Conservation (phyloP, 768 basidiomycete species). For the Lentinula sp. region DNA sequence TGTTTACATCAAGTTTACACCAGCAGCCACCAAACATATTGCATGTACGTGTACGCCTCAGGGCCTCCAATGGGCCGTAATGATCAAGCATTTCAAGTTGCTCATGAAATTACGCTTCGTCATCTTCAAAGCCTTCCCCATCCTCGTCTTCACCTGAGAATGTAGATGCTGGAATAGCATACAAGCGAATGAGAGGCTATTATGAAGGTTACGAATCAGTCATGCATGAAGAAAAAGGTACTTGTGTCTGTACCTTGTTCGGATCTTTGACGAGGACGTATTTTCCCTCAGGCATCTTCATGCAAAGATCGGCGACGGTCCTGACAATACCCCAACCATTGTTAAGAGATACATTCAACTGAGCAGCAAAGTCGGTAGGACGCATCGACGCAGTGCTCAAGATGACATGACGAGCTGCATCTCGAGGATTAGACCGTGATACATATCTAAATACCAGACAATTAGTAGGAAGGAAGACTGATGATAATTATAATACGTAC, state of each 20-base stretch:
- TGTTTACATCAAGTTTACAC: no score
- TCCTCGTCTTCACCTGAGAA: slow-evolving; percentile 84
- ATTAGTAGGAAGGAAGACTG: background rate
- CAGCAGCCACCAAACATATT: no score
- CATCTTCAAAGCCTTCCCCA: slow-evolving; percentile 30
- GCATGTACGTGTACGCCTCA: no score
- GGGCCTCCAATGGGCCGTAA: no score
- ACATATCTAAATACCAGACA: slow-evolving; percentile 62
- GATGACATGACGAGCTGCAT: slow-evolving; percentile 93
- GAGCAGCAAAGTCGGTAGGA: slow-evolving; percentile 88
- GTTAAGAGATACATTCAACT: slow-evolving; percentile 89
- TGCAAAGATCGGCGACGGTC: slow-evolving; percentile 87
- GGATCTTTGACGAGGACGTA: slow-evolving; percentile 97
- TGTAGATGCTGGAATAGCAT: slow-evolving; percentile 83
- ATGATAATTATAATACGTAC: slow-evolving; percentile 37
- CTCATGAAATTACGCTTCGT: slow-evolving; percentile 4
- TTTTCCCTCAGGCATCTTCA: slow-evolving; percentile 98
- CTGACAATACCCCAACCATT: slow-evolving; percentile 99
- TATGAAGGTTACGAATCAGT: slow-evolving; percentile 12
- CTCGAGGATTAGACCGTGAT: slow-evolving; percentile 88
- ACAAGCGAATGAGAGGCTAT: slow-evolving; percentile 90
- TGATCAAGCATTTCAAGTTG: no score
- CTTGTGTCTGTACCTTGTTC: slow-evolving; percentile 63
- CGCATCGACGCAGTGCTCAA: slow-evolving; percentile 93
- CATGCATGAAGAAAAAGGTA: background rate